These are phyloP conservation scores for Tolypocladium nubicola DNA, from an alignment of 2,329 filamentous ascomycete species.

Conservation along the genomic window DNA sequence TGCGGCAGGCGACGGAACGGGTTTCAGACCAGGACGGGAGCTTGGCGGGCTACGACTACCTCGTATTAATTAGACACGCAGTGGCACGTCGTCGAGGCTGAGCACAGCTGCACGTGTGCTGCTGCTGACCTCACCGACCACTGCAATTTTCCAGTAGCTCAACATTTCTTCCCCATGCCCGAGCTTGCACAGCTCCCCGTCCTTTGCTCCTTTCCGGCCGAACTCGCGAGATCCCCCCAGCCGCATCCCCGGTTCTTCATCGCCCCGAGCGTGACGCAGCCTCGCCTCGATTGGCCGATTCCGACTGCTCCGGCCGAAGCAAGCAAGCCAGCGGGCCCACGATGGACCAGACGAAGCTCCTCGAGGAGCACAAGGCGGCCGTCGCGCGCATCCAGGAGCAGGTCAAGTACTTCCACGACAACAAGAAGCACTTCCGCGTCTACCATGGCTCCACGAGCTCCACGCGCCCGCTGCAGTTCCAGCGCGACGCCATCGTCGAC, in stretches of 20 bases:
- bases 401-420: constrained; percentile 16
- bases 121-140: background rate
- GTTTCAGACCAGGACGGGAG: too few relatives aligned
- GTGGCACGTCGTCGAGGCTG: background rate
- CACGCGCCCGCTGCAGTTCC: constrained; percentile 34
- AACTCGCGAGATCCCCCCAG: background rate
- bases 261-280: background rate
- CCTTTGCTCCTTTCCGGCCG: background rate
- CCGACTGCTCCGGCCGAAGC: background rate
- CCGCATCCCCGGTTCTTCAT: background rate
- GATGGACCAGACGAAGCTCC: constrained; percentile 7
- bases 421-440: constrained; percentile 40
- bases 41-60: background rate
- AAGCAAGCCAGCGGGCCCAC: background rate
- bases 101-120: background rate
- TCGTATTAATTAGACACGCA: background rate
- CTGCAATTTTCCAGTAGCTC: background rate
- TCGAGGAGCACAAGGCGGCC: constrained; percentile 15
- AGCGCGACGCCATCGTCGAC: constrained; percentile 35
- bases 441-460: constrained; percentile 52
- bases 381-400: constrained; percentile 15
- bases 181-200: background rate
- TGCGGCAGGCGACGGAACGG: too few relatives aligned
- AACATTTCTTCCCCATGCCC: background rate
- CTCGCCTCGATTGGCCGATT: background rate